Evolutionary conservation across 2,329 filamentous ascomycete genomes (phyloP).

Genomic region (Arthrobotrys conoides): DNA sequence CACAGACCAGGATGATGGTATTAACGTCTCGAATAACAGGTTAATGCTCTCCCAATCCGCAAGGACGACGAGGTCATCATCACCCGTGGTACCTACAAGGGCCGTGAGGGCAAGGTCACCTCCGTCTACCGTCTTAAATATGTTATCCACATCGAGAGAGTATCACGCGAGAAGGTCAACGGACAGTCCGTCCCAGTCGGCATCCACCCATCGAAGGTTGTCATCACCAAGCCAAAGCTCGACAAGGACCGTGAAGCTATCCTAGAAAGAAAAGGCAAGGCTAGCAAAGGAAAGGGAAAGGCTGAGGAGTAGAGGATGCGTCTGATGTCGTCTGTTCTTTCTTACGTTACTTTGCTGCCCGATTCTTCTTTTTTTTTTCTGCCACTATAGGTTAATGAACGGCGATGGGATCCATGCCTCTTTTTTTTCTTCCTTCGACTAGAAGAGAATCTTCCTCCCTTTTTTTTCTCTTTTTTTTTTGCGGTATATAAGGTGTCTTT

Average conservation of each 20-base stretch:
- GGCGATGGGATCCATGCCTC: constrained; percentile 41
- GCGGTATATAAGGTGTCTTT: constrained; percentile 55
- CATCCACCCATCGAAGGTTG: constrained; percentile 95
- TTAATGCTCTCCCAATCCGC: constrained; percentile 95
- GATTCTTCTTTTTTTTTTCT: constrained; percentile 12
- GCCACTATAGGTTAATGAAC: constrained; percentile 41
- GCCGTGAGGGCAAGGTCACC: constrained; percentile 97
- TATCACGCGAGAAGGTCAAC: constrained; percentile 96
- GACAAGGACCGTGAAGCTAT: constrained; percentile 94
- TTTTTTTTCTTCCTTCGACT: constrained; percentile 36
- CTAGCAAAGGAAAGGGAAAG: constrained; percentile 82
- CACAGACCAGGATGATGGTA: not conserved
- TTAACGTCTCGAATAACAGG: constrained; percentile 70
- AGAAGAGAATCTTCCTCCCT: constrained; percentile 50
- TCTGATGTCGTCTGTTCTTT: constrained; percentile 35
- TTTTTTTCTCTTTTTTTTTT: constrained; percentile 29
- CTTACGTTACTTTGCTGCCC: constrained; percentile 27
- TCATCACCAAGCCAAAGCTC: constrained; percentile 99
- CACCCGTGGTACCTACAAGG: constrained; percentile 94
- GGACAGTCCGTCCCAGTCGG: constrained; percentile 95
- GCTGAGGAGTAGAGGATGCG: constrained; percentile 71
- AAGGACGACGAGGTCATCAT: constrained; percentile 97
- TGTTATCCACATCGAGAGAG: constrained; percentile 95
- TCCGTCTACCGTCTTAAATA: constrained; percentile 99
- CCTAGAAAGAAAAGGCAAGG: constrained; percentile 85